Evolutionary conservation across 2,329 filamentous ascomycete genomes (phyloP).

Genomic region (Plenodomus lindquistii): DNA sequence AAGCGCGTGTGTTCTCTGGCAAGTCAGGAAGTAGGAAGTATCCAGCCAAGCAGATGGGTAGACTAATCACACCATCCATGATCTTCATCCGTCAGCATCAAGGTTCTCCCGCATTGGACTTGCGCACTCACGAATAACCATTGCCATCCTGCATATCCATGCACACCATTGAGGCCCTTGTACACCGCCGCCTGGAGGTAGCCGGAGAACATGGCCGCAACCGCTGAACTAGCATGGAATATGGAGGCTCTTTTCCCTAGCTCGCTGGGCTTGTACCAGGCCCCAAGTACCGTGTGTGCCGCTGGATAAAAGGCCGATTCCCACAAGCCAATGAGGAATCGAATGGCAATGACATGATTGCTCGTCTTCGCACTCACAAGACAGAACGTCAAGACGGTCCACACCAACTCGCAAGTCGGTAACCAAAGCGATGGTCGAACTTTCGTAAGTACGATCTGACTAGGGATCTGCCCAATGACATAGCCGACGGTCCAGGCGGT

Average conservation of each 20-base stretch:
- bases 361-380: constrained; percentile 24
- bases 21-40: constrained; percentile 23
- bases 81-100: constrained; percentile 7
- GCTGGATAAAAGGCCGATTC: constrained; percentile 26
- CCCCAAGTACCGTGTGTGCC: constrained; percentile 24
- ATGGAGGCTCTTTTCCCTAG: constrained; percentile 30
- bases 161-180: constrained; percentile 19
- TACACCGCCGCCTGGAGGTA: constrained; percentile 26
- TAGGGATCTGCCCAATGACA: constrained; percentile 27
- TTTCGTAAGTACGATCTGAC: constrained; percentile 25
- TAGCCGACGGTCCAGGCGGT: constrained; percentile 25
- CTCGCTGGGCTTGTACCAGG: constrained; percentile 28
- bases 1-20: constrained; percentile 17
- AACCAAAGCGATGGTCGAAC: constrained; percentile 25
- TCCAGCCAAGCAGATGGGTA: constrained; percentile 16
- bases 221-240: constrained; percentile 23
- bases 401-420: constrained; percentile 21
- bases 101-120: neutral
- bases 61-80: constrained; percentile 22
- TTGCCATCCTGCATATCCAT: constrained; percentile 23
- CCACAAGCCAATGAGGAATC: constrained; percentile 25
- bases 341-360: constrained; percentile 25
- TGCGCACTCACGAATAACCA: constrained; percentile 22
- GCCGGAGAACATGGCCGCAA: constrained; percentile 29
- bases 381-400: constrained; percentile 28